Conservation (phyloP, 192 early-diverging fungal species). For the Jimgerdemannia flammicorona region DNA sequence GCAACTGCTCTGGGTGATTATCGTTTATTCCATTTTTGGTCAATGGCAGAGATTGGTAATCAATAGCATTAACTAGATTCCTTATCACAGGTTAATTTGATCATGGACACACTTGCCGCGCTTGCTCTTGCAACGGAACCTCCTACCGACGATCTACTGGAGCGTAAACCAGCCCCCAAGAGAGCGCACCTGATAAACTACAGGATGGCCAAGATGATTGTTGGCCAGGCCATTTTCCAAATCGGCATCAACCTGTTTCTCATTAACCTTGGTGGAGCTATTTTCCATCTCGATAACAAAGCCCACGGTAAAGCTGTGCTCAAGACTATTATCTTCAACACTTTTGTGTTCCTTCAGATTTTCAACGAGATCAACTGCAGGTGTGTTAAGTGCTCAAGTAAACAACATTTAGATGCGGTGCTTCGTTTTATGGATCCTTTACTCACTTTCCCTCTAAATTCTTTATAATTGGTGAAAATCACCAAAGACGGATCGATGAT, state of each 20-base stretch:
- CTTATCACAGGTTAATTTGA: slow-evolving; percentile 69
- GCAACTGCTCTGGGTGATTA: slow-evolving; percentile 83
- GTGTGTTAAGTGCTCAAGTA: too few species aligned
- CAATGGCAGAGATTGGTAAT: too few species aligned
- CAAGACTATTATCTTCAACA: slow-evolving; percentile 86
- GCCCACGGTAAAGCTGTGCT: slow-evolving; percentile 16
- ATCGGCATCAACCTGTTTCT: slow-evolving; percentile 32
- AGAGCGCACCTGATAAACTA: slow-evolving; percentile 82
- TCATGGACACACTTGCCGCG: slow-evolving; percentile 99
- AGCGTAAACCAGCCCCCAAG: slow-evolving; percentile 79
- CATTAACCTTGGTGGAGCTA: slow-evolving; percentile 31
- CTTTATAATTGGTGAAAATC: too few species aligned
- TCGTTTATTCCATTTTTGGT: too few species aligned
- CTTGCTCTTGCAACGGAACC: slow-evolving; percentile 95
- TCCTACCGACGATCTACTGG: slow-evolving; percentile 76
- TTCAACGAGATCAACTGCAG: slow-evolving; percentile 91
- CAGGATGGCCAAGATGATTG: slow-evolving; percentile 95
- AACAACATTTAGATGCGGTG: too few species aligned
- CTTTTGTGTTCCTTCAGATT: slow-evolving; percentile 88
- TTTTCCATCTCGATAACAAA: slow-evolving; percentile 47
- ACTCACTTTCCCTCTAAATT: too few species aligned
- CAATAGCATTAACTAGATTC: too few species aligned
- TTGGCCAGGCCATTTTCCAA: slow-evolving; percentile 89
- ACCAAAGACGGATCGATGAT: slow-evolving; percentile 47
- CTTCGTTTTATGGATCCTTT: too few species aligned